Percentiles rank a stretch among this genome's conserved stretches.
These are phyloP conservation scores for Candida albicans DNA, from an alignment of 1,139 yeast genomes.

Conservation along the genomic window DNA sequence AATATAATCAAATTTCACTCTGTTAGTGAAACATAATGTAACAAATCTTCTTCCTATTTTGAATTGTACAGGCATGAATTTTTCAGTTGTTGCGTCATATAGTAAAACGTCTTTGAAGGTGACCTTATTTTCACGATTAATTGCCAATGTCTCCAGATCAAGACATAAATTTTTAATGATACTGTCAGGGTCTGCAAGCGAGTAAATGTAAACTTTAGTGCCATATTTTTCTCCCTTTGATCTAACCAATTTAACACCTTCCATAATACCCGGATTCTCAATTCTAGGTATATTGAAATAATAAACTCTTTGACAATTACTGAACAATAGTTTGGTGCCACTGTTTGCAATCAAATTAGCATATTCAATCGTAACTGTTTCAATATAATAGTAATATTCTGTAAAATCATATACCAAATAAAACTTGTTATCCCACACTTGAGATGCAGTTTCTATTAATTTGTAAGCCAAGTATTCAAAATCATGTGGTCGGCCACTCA, in stretches of 20 bases:
- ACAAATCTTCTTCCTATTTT: constrained; percentile 71
- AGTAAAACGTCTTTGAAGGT: constrained; percentile 58
- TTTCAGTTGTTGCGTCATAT: constrained; percentile 36
- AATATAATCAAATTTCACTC: constrained; percentile 23
- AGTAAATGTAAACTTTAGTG: constrained; percentile 33
- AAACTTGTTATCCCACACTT: constrained; percentile 72
- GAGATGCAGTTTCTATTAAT: constrained; percentile 65
- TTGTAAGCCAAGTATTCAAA: constrained; percentile 60
- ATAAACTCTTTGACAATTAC: constrained; percentile 56
- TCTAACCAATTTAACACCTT: constrained; percentile 22
- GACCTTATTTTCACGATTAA: constrained; percentile 57
- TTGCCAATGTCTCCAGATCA: constrained; percentile 36
- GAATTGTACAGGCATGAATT: constrained; percentile 52
- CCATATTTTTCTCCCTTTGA: constrained; percentile 14
- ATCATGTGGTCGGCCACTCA: constrained; percentile 47
- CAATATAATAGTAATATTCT: constrained; percentile 38
- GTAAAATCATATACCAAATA: constrained; percentile 71
- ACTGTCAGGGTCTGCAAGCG: constrained; percentile 51
- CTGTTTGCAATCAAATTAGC: constrained; percentile 35
- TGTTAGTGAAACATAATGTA: constrained; percentile 50
- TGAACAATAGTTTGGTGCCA: constrained; percentile 50
- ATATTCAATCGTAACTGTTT: constrained; percentile 21
- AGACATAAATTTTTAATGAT: constrained; percentile 53
- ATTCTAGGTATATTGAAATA: constrained; percentile 61
- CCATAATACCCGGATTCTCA: constrained; percentile 34